Evolutionary conservation across 2,329 filamentous ascomycete genomes (phyloP).

Genomic region (Passalora sequoiae): DNA sequence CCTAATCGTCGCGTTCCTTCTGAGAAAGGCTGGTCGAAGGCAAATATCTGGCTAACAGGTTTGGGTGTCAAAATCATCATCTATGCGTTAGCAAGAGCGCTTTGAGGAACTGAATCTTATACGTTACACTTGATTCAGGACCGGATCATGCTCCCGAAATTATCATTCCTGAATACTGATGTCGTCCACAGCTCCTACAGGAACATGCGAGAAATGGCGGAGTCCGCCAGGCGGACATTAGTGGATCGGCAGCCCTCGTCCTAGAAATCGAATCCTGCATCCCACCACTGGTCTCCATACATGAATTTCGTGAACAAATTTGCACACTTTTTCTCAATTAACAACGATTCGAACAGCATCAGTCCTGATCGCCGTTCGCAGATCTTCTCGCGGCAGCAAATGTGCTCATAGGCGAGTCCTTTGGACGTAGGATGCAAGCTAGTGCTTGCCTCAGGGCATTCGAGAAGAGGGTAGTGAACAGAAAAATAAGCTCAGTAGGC

Average conservation of each 20-base stretch:
- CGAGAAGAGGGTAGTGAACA: neutral
- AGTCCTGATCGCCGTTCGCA: neutral
- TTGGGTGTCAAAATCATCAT: too few relatives aligned
- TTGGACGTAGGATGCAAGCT: neutral
- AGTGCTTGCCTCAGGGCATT: neutral
- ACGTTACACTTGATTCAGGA: neutral
- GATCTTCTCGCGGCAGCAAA: too few relatives aligned
- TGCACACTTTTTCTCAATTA: neutral
- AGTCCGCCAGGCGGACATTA: too few relatives aligned
- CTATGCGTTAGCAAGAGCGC: too few relatives aligned
- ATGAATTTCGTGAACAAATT: neutral
- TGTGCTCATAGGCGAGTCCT: slow-evolving; percentile 1
- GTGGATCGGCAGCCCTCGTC: neutral
- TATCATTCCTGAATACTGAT: too few relatives aligned
- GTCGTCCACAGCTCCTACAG: too few relatives aligned
- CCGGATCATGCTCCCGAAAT: too few relatives aligned
- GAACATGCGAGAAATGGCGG: too few relatives aligned
- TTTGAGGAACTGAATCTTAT: slow-evolving; percentile 5
- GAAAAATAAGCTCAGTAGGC: slow-evolving; percentile 5
- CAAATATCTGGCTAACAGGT: slow-evolving; percentile 1
- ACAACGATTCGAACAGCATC: neutral
- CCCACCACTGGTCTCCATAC: neutral
- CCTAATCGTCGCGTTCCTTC: slow-evolving; percentile 13
- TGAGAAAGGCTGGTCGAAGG: slow-evolving; percentile 10
- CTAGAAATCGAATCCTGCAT: neutral